Evolutionary conservation across 1,139 yeast species (phyloP).

Genomic region (Taiozyma sp.): DNA sequence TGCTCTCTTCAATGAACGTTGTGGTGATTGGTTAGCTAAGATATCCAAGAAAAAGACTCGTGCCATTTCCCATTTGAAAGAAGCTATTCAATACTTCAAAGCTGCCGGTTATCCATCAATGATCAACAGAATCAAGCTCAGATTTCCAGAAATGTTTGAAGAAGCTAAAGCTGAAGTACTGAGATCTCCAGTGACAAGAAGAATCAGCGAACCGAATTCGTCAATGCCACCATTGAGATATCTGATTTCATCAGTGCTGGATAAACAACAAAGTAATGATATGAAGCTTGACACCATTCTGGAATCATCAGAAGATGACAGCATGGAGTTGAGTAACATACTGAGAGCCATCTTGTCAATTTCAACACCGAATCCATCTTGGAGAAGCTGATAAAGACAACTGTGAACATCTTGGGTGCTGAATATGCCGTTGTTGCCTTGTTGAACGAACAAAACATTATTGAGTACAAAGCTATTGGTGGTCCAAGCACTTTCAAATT

Average conservation of each 20-base stretch:
- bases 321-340: constrained; percentile 18
- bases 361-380: constrained; percentile 37
- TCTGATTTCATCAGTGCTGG: constrained; percentile 14
- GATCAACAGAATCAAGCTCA: constrained; percentile 6
- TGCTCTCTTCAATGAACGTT: constrained; percentile 38
- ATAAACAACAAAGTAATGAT: constrained; percentile 7
- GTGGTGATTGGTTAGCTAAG: constrained; percentile 41
- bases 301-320: constrained; percentile 7
- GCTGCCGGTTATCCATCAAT: constrained; percentile 1
- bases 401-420: constrained; percentile 38
- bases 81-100: constrained; percentile 9
- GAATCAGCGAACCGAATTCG: constrained; percentile 3
- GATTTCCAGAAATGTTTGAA: constrained; percentile 13
- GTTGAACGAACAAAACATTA: constrained; percentile 31
- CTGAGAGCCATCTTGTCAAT: constrained; percentile 42
- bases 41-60: constrained; percentile 23
- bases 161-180: constrained; percentile 7
- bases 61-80: constrained; percentile 11
- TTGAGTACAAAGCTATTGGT: constrained; percentile 39
- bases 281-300: constrained; percentile 7
- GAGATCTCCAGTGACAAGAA: constrained; percentile 1
- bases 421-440: constrained; percentile 43
- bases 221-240: constrained; percentile 11
- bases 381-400: constrained; percentile 36
- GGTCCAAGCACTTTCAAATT: constrained; percentile 29